Evolutionary conservation across 2,329 filamentous ascomycete genomes (phyloP), one percentile per base, ranked within the genome.

Genomic region (Colletotrichum plurivorum): DNA sequence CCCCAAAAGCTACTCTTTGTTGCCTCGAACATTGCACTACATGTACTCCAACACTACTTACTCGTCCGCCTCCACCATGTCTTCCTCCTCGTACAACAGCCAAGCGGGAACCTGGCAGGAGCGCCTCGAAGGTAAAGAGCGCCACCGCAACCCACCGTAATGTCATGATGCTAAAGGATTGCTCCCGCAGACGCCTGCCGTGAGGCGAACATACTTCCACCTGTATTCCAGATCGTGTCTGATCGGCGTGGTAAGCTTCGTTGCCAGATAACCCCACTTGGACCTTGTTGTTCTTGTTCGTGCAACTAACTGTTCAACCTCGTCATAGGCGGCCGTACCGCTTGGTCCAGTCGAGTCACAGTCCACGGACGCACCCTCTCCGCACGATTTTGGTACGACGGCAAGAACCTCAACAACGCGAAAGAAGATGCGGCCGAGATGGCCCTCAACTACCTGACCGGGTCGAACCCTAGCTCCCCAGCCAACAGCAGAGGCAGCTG

Each of bases 311-410:
- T 10, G 20, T 49, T 49, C 25, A 41, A n/a, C 53, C 45, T n/a
- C 39, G 12, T 27, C 59, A 45, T 75, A 96, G 94, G 94, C 74
- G 94, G 94, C 73, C 93, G 94, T 75, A 97, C 94, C 67, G 94
- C 94, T 67, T 97, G 94, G 94, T 95, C 94, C 67, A 93, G 92
- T 83, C 88, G 87, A 68, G 94, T 97, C 67, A 89, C 85, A n/a
- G 88, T 97, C 67, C 85, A 88, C 74, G 91, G 90, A 62, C 82
- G 86, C 58, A 86, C 83, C 54, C 87, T 93, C 75, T 78, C 86
- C n/a, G 94, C 94, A 54, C 89, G 94, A 71, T 97, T 90, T 82
- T 97, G 94, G 94, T 97, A 97, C 81, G 94, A 97, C 79, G 94
- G 94, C 70, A 90, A 94, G 78, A 94, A 94, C 77, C 86, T 95